Conservation (phyloP, 768 basidiomycete genomes). For the Clathrus columnatus region DNA sequence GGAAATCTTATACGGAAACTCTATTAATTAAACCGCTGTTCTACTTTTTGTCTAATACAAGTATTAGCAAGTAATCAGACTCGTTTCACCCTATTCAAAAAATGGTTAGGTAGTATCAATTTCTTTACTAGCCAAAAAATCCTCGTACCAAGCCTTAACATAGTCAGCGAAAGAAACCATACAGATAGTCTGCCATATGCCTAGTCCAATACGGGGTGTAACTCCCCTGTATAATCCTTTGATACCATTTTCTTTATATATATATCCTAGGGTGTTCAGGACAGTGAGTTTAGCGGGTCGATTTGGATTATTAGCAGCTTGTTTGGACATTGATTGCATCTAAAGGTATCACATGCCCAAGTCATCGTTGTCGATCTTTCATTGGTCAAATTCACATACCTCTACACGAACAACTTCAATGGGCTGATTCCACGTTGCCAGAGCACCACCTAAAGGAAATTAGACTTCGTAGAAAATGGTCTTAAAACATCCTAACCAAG, state of each 20-base stretch:
- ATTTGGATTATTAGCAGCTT: slow-evolving; percentile 48
- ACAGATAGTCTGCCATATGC: slow-evolving; percentile 96
- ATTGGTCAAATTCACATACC: slow-evolving; percentile 32
- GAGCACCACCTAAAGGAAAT: slow-evolving; percentile 52
- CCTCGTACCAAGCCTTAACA: slow-evolving; percentile 70
- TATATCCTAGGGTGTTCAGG: slow-evolving; percentile 82
- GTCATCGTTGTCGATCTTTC: neutral
- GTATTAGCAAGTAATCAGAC: neutral
- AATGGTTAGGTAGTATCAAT: too few relatives aligned
- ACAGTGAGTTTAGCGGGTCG: slow-evolving; percentile 91
- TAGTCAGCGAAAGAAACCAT: slow-evolving; percentile 99
- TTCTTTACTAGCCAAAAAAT: too few relatives aligned
- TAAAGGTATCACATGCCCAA: slow-evolving; percentile 25
- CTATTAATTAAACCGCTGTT: neutral
- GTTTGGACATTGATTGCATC: slow-evolving; percentile 99
- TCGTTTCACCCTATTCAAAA: slow-evolving; percentile 49
- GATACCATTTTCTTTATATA: slow-evolving; percentile 94
- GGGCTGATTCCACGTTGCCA: slow-evolving; percentile 99
- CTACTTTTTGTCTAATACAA: neutral
- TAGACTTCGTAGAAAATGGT: neutral
- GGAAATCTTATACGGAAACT: neutral
- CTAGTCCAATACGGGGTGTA: slow-evolving; percentile 90
- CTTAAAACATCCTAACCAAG: slow-evolving; percentile 35
- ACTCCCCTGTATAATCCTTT: slow-evolving; percentile 97
- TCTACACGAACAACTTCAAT: slow-evolving; percentile 97